phyloP scores from a whole-genome alignment of 2,329 filamentous ascomycete species.

The Exophiala sideris region DNA sequence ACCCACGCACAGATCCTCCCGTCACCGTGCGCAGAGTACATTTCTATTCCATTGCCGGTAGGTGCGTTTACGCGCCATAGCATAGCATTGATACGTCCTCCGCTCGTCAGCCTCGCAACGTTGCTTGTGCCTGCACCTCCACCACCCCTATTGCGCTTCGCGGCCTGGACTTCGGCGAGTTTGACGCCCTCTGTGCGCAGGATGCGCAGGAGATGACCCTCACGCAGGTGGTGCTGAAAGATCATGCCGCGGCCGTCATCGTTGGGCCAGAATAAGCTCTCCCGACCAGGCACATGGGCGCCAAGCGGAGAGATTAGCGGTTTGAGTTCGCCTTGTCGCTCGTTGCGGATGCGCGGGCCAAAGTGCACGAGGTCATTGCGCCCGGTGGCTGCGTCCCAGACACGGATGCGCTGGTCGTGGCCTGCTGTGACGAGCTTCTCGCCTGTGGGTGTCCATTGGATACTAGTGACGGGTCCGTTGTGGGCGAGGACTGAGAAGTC shows the following conservation, averaged over 20 bases:
- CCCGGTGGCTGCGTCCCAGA: constrained; percentile 79
- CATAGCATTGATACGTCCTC: constrained; percentile 68
- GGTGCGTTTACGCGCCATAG: constrained; percentile 65
- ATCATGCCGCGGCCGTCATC: constrained; percentile 66
- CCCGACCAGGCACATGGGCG: constrained; percentile 51
- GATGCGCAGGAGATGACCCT: constrained; percentile 69
- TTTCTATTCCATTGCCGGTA: constrained; percentile 58
- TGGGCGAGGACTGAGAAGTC: constrained; percentile 62
- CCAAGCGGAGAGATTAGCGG: constrained; percentile 63
- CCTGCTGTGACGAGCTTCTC: constrained; percentile 73
- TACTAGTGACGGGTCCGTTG: constrained; percentile 74
- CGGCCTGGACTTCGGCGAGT: constrained; percentile 32
- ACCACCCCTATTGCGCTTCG: background rate
- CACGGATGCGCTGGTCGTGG: constrained; percentile 77
- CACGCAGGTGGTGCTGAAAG: constrained; percentile 72
- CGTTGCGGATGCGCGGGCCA: constrained; percentile 75
- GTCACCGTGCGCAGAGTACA: constrained; percentile 81
- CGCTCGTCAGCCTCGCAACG: constrained; percentile 36
- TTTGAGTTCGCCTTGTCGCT: constrained; percentile 50
- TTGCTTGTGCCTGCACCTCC: background rate
- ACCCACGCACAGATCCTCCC: constrained; percentile 80
- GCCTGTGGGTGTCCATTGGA: constrained; percentile 81
- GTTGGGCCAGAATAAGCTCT: constrained; percentile 78
- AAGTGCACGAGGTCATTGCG: constrained; percentile 88
- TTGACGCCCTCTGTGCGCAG: constrained; percentile 60